Conservation (phyloP, 2,329 filamentous ascomycete genomes). For the Aspergillus proliferans region DNA sequence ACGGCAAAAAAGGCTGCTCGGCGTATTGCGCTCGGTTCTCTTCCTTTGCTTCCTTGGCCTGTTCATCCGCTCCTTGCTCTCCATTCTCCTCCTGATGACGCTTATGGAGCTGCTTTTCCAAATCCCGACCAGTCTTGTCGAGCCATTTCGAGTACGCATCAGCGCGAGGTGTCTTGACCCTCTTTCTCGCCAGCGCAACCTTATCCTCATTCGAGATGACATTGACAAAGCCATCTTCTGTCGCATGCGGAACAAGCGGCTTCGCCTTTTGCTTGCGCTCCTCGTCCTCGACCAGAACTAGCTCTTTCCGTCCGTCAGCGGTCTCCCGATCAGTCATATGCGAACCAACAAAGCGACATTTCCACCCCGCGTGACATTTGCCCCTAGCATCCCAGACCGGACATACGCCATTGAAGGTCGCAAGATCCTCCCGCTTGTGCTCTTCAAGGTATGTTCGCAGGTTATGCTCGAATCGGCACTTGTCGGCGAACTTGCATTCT, state of each 20-base stretch:
- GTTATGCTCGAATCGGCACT: constrained; percentile 77
- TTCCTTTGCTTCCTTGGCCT: constrained; percentile 44
- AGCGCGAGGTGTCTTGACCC: constrained; percentile 62
- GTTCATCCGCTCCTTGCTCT: constrained; percentile 17
- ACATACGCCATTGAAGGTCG: constrained; percentile 69
- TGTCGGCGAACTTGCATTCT: constrained; percentile 69
- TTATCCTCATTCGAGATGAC: constrained; percentile 64
- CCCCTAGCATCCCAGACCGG: constrained; percentile 74
- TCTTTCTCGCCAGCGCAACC: constrained; percentile 67
- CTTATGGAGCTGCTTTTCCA: constrained; percentile 47
- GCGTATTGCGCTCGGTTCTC: constrained; percentile 74
- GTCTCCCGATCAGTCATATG: constrained; percentile 76
- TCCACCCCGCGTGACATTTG: constrained; percentile 80
- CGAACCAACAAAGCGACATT: constrained; percentile 81
- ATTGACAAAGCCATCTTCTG: constrained; percentile 65
- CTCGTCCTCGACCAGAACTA: constrained; percentile 61
- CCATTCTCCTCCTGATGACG: constrained; percentile 33
- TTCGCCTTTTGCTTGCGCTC: constrained; percentile 40
- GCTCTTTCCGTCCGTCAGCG: constrained; percentile 74
- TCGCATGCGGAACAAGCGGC: constrained; percentile 21
- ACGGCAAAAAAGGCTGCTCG: constrained; percentile 82
- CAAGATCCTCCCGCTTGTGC: constrained; percentile 73
- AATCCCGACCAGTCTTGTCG: constrained; percentile 53
- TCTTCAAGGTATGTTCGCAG: constrained; percentile 77
- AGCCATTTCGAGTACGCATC: constrained; percentile 75